These are phyloP conservation scores for Magnaporthiopsis incrustans DNA, from an alignment of 2,329 filamentous ascomycete species.

Conservation along the genomic window DNA sequence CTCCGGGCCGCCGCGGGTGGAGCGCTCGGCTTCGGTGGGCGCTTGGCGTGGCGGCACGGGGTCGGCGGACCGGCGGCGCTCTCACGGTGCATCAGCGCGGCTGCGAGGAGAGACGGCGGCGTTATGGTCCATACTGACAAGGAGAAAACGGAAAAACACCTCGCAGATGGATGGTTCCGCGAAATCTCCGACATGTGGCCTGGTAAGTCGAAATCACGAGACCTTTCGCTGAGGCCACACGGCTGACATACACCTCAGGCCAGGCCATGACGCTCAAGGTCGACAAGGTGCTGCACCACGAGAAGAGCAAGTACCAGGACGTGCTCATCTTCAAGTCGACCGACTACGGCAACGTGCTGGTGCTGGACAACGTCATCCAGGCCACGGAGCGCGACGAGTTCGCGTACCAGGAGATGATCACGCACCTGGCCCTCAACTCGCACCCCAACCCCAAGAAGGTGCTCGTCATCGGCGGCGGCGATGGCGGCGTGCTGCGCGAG, in stretches of 20 bases:
- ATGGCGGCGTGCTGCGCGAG: slow-evolving; percentile 95
- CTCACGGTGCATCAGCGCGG: neutral
- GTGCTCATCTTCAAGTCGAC: slow-evolving; percentile 98
- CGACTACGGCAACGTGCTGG: slow-evolving; percentile 91
- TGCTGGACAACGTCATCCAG: slow-evolving; percentile 98
- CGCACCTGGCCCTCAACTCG: slow-evolving; percentile 95
- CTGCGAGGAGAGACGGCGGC: neutral
- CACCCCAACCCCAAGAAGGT: slow-evolving; percentile 98
- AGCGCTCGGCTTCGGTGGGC: neutral
- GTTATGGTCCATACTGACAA: neutral
- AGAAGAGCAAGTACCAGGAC: slow-evolving; percentile 99
- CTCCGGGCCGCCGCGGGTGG: neutral
- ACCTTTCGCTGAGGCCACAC: neutral
- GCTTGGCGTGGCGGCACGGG: too few relatives aligned
- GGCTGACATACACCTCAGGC: slow-evolving; percentile 35
- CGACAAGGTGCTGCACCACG: slow-evolving; percentile 96
- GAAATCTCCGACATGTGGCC: slow-evolving; percentile 99
- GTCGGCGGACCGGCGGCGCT: neutral
- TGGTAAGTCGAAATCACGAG: slow-evolving; percentile 31
- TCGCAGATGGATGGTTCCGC: slow-evolving; percentile 97
- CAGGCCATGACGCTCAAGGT: slow-evolving; percentile 98
- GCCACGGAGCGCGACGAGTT: slow-evolving; percentile 98
- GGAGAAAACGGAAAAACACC: neutral
- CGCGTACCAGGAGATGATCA: slow-evolving; percentile 99
- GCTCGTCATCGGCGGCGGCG: slow-evolving; percentile 93